These are phyloP conservation scores for Maudiozyma turicensis DNA, from an alignment of 805 yeast species.

Conservation along the genomic window DNA sequence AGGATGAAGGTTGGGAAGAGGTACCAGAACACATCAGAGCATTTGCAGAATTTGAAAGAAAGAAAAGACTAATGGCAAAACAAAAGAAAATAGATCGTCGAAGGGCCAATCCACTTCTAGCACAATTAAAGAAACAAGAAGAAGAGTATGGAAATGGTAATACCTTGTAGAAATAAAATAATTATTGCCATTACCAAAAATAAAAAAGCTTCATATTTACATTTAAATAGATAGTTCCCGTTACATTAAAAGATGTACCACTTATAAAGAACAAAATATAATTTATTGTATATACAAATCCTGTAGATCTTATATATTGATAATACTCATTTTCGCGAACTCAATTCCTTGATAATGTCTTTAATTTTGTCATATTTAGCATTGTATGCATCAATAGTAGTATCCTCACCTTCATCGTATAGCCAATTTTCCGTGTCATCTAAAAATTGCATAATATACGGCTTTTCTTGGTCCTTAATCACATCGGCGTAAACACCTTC, in stretches of 20 bases:
- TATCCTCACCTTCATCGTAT: conserved; percentile 62
- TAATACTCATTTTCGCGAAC: background rate
- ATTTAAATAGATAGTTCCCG: background rate
- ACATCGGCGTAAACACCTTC: conserved; percentile 82
- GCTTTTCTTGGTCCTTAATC: conserved; percentile 85
- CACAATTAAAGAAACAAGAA: background rate
- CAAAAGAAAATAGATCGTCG: conserved; percentile 1
- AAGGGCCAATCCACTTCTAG: background rate
- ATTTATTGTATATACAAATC: background rate
- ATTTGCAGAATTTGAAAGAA: conserved; percentile 75
- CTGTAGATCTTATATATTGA: background rate
- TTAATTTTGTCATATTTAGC: conserved; percentile 89
- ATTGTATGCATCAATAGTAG: conserved; percentile 89
- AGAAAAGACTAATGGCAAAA: conserved; percentile 35
- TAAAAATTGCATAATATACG: conserved; percentile 60
- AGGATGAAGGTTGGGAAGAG: conserved; percentile 39
- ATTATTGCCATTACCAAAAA: background rate
- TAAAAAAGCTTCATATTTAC: background rate
- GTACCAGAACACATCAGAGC: conserved; percentile 72
- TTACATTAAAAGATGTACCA: no score
- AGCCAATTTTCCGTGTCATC: conserved; percentile 87
- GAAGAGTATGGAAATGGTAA: background rate
- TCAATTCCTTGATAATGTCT: background rate
- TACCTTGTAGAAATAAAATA: background rate
- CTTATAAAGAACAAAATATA: no score